Base-by-base conservation (phyloP, 805 yeast species). In the Teunomyces tritomae region DNA sequence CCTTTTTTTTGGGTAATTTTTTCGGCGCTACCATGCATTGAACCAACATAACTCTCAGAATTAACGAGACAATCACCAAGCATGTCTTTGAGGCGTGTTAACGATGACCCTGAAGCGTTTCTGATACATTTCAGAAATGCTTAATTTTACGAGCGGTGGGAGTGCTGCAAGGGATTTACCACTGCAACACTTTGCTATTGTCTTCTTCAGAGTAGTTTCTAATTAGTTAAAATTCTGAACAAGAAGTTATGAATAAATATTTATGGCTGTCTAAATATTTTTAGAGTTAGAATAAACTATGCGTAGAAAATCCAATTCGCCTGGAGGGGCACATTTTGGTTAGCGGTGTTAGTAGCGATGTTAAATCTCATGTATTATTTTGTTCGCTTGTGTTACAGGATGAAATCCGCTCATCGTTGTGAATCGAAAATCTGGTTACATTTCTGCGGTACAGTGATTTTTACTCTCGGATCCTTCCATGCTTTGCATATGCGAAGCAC, bases 321-420 rank as follows among this genome's bases (percentile, higher is more conserved):
- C 16, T n/a, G 16, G 34, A 30, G 16, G 34, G 14, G 16, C 14
- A n/a, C 16, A 14, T n/a, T 30, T 30, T 30, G 34, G 34, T 30
- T 30, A 16, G 16, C 34, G 34, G 16, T 30, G 34, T 30, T 35
- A 14, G 39, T 20, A 35, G 39, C 39, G 39, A 10, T 35, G 34
- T 6, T n/a, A 6, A 30, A 30, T 13, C 34, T n/a, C 34, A 30
- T 9, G 34, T 30, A 20, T 35, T 35, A 35, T 35, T 35, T 35
- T 35, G n/a, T 35, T 16, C 26, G 39, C 39, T 35, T 20, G 39
- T 35, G 39, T 35, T 17, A 16, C 39, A 35, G 39, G 39, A 10
- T 16, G 13, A 35, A 35, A 30, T n/a, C 16, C 34, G 3, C 34
- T 6, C 34, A 30, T 30, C 34, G 9, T 30, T 13, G 14, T 30